phyloP scores from a whole-genome alignment of 2,329 filamentous ascomycete species.

The Penicillium brasilianum region DNA sequence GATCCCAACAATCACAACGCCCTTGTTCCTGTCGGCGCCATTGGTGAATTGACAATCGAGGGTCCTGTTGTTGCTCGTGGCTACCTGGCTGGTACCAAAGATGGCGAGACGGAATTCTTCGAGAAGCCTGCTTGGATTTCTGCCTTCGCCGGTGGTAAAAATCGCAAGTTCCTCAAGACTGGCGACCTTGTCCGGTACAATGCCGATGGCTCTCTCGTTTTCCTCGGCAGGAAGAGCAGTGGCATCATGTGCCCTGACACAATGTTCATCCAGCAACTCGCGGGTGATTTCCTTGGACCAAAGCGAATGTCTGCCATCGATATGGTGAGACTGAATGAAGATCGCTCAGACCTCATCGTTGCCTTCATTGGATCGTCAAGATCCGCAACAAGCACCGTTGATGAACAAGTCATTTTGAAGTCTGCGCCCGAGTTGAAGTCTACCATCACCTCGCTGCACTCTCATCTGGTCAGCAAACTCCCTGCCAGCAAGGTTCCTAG shows the following conservation, averaged over 20 bases:
- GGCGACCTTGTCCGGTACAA: slow-evolving; percentile 48
- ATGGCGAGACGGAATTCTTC: slow-evolving; percentile 60
- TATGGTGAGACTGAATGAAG: slow-evolving; percentile 11
- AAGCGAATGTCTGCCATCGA: slow-evolving; percentile 30
- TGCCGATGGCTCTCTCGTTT: slow-evolving; percentile 40
- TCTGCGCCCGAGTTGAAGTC: slow-evolving; percentile 23
- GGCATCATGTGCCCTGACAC: slow-evolving; percentile 16
- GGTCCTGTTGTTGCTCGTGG: slow-evolving; percentile 49
- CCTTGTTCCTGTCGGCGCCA: slow-evolving; percentile 42
- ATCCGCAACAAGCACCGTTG: neutral
- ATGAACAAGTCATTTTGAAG: slow-evolving; percentile 17
- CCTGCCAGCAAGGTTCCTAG: slow-evolving; percentile 43
- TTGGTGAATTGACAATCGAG: slow-evolving; percentile 44
- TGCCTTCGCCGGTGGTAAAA: slow-evolving; percentile 29
- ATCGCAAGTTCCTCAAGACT: slow-evolving; percentile 40
- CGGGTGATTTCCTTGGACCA: slow-evolving; percentile 18
- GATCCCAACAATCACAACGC: slow-evolving; percentile 35
- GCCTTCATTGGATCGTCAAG: slow-evolving; percentile 29
- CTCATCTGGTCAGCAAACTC: slow-evolving; percentile 32
- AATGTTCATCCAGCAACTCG: slow-evolving; percentile 20
- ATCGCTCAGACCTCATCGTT: slow-evolving; percentile 15
- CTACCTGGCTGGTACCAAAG: slow-evolving; percentile 50
- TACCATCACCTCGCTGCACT: slow-evolving; percentile 23
- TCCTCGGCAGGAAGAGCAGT: slow-evolving; percentile 39
- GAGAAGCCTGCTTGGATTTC: slow-evolving; percentile 39